Base-by-base conservation (phyloP, 2,329 filamentous ascomycete species). In the Capronia epimyces region DNA sequence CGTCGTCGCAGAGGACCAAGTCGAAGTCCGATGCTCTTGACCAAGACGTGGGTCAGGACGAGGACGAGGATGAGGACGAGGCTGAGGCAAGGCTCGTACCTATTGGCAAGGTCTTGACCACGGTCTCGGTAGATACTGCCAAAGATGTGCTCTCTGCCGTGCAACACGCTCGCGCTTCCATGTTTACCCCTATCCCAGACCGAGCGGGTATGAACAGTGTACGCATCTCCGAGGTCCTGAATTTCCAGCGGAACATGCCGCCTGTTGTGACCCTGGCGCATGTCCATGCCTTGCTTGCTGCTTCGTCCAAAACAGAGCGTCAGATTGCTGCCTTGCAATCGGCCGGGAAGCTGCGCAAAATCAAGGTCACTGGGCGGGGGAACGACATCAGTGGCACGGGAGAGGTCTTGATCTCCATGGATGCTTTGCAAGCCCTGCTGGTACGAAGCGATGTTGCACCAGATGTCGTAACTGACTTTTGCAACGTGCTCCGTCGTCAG, bases 201-300 rank as follows among this genome's bases (percentile, higher is more conserved):
- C 70, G 73, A 8, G 72, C 78, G 0, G 81, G 81, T 3, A 82
- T 84, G 80, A 80, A 79, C 61, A 81, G 78, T 52, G 77, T 74
- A 7, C 73, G 77, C 8, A 82, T 82, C 40, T 74, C 79, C 3
- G 75, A 81, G 54, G 73, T 82, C 1, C 65, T 84, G 44, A 80
- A 81, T 46, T 74, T 77, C 53, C 73, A 80, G 10, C 70, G 66
- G 43, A 71, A 68, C 36, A 62, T 84, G 40, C 80, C 81, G 10
- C 76, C 78, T 0, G 71, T 83, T 22, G 78, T 80, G 9, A 80
- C 78, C 0, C 66, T 81, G 40, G 77, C 80, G 15, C 80, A 84
- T 65, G 67, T 84, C 0, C 78, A 83, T 64, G 79, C 79, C 1
- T 61, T 84, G 12, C 69, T 77, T 31, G 66, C 70, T 18, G 77